A percentile compares a stretch with the other conserved stretches of the same genome.
These are phyloP conservation scores for Dorcoceras hygrometricum DNA, from an alignment of 257 asterid species.

Conservation along the genomic window DNA sequence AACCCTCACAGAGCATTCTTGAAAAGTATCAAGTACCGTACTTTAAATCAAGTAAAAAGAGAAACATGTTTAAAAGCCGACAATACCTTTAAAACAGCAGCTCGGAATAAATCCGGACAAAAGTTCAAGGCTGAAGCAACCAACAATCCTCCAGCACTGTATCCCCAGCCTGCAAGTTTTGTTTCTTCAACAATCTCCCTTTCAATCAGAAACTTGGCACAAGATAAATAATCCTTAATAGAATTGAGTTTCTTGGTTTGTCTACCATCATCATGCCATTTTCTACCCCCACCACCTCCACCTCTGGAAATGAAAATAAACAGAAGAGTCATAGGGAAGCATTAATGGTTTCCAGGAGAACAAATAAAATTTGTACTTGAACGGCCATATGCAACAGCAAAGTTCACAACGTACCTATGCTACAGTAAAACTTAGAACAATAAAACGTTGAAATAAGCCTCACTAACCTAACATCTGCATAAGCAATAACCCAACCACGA, in stretches of 20 bases:
- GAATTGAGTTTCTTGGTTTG: constrained; percentile 65
- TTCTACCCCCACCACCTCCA: constrained; percentile 84
- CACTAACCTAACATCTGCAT: constrained; percentile 91
- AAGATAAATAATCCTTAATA: constrained; percentile 63
- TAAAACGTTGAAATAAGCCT: background rate
- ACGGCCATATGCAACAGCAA: constrained; percentile 9
- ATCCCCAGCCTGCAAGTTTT: constrained; percentile 96
- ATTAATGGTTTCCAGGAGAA: constrained; percentile 3
- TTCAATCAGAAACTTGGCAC: constrained; percentile 82
- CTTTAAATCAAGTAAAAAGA: background rate
- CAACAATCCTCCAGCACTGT: constrained; percentile 93
- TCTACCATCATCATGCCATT: constrained; percentile 85
- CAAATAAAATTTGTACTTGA: background rate
- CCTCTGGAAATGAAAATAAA: constrained; percentile 60
- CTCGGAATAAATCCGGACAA: constrained; percentile 76
- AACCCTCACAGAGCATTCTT: background rate
- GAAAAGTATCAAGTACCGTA: background rate
- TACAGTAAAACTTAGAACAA: background rate
- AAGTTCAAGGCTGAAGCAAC: constrained; percentile 89
- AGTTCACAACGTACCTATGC: background rate
- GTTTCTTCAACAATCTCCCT: constrained; percentile 61
- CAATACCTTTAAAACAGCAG: constrained; percentile 80
- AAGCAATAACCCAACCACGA: constrained; percentile 98
- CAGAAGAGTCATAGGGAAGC: constrained; percentile 18
- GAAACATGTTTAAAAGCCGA: constrained; percentile 6